A percentile compares a stretch with the other conserved stretches of the same genome.
Conservation (phyloP, 371 early-diverging fungal species). For the Syncephalastrum contaminatum region DNA sequence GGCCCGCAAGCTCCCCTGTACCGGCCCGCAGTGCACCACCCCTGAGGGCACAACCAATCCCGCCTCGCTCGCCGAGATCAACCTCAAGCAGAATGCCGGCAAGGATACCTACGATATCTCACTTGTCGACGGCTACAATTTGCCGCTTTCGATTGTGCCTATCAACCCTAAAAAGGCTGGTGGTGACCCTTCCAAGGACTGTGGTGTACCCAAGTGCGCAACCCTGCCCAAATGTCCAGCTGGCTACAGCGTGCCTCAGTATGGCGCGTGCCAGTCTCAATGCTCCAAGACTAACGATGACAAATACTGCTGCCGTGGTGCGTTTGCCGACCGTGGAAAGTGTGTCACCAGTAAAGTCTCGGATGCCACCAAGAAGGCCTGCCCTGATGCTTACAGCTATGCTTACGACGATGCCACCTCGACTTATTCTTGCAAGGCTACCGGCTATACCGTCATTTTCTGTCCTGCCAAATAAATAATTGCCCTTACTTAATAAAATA, state of each 20-base stretch:
- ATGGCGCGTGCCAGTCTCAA: slow-evolving; percentile 39
- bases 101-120: slow-evolving; percentile 39
- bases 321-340: slow-evolving; percentile 17
- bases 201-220: slow-evolving; percentile 27
- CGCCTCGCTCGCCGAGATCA: slow-evolving; percentile 40
- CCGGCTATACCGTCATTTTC: slow-evolving; percentile 44
- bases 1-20: slow-evolving; percentile 32
- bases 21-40: slow-evolving; percentile 25
- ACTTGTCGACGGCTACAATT: slow-evolving; percentile 40
- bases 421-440: slow-evolving; percentile 37
- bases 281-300: slow-evolving; percentile 33
- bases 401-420: slow-evolving; percentile 54
- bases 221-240: slow-evolving; percentile 34
- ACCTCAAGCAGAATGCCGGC: slow-evolving; percentile 21
- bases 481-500: no score
- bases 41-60: slow-evolving; percentile 22
- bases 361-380: slow-evolving; percentile 24
- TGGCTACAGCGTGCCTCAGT: slow-evolving; percentile 8
- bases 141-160: slow-evolving; percentile 34
- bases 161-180: slow-evolving; percentile 6
- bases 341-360: slow-evolving; percentile 35
- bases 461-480: slow-evolving; percentile 21
- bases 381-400: slow-evolving; percentile 54
- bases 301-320: slow-evolving; percentile 42
- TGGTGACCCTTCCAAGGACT: slow-evolving; percentile 16